Base-by-base conservation (phyloP, 495 filamentous ascomycete genomes). In the Copromyces sp. region DNA sequence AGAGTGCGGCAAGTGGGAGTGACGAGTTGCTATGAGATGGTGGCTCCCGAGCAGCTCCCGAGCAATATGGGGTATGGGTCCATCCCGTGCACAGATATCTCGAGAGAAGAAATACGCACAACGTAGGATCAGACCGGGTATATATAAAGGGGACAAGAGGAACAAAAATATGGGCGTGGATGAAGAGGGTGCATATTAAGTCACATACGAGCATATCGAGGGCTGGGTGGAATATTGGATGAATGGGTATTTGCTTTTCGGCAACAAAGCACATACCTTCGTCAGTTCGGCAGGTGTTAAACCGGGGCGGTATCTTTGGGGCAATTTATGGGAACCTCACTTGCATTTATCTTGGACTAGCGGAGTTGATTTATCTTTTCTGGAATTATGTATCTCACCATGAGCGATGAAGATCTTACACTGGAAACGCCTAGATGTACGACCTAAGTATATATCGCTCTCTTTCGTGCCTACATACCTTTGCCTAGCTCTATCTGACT, bases 1-100 rank as follows among this genome's bases (percentile, higher is more conserved):
- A 90, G 74, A 93, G 93, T 77, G 89, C 89, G 17, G 90, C 89
- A 29, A 88, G 86, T 69, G 89, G 90, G 41, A 89, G 86, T 74
- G 93, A 96, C 79, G 92, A 93, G 75, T 80, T 95, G 76, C 85
- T 94, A 76, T 94, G 81, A 87, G 68, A 3, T 14, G 29, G 59
- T 35, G 20, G 12, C 24, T 35, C 20, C 20, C 42, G 35, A 17
- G 17, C 32, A 20, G 70, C 40, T 9, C 4, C 32, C 39, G 45
- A 53, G 20, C 24, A 24, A 20, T 24, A 53, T 24, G 20, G 11
- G 20, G 20, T 24, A 24, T 29, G 24, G 45, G 20, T 24, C 9
- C 45, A 14, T 14, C 45, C 45, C 6, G 20, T n/a, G 12, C 45
- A 20, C 4, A 53, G 45, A 53, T 24, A 29, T 20, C 11, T 20